Evolutionary conservation across 345 rosid species (phyloP).

Genomic region (Eucalyptus marginata): DNA sequence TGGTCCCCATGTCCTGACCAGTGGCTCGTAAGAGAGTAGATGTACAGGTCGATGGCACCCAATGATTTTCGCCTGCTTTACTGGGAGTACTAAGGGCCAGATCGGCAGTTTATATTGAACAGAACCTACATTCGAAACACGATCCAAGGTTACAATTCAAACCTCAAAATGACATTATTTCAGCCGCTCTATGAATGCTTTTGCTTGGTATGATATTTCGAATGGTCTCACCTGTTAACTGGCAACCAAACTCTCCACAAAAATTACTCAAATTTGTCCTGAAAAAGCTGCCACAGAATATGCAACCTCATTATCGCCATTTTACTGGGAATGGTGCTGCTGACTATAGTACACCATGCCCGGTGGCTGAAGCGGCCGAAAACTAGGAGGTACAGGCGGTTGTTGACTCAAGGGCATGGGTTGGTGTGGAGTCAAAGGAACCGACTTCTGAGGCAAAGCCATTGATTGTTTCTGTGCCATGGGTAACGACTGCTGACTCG

Average conservation of each 20-base stretch:
- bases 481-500: no score
- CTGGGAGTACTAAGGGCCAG: not conserved
- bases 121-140: not conserved
- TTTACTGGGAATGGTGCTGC: constrained; percentile 47
- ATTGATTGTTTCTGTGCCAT: no score
- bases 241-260: not conserved
- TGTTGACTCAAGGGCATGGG: constrained; percentile 9
- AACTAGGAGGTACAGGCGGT: constrained; percentile 34
- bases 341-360: constrained; percentile 54
- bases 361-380: constrained; percentile 62
- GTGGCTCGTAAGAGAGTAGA: not conserved
- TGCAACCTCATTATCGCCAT: not conserved
- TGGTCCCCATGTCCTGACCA: not conserved
- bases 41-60: not conserved
- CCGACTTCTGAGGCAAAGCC: no score
- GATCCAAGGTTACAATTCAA: not conserved
- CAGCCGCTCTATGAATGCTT: not conserved
- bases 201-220: not conserved
- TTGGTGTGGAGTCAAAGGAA: no score
- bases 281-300: not conserved
- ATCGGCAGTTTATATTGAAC: not conserved
- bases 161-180: not conserved
- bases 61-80: not conserved
- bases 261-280: no score
- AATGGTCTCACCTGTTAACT: not conserved